Conservation (phyloP, 2,329 filamentous ascomycete species). For the Metarhizium sp. region DNA sequence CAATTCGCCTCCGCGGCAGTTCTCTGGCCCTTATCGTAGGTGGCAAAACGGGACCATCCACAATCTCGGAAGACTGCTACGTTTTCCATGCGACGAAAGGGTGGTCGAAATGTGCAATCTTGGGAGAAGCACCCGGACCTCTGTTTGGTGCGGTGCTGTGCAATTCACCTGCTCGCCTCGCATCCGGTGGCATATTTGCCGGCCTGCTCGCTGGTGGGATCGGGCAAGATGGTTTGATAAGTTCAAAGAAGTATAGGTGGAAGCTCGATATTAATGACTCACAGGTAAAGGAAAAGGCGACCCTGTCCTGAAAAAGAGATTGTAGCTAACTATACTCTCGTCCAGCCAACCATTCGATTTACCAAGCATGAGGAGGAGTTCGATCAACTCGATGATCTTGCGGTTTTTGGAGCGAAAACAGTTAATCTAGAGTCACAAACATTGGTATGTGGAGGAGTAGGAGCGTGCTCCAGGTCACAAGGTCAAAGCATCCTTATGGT, state of each 20-base stretch:
- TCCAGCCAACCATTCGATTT: conserved; percentile 19
- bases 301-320: not conserved
- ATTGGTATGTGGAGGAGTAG: conserved; percentile 24
- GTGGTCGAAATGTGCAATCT: conserved; percentile 34
- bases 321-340: not conserved
- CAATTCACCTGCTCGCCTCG: conserved; percentile 13
- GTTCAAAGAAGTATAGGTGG: conserved; percentile 59
- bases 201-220: conserved; percentile 71
- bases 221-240: conserved; percentile 50
- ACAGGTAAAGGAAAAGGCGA: not conserved
- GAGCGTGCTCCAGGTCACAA: conserved; percentile 15
- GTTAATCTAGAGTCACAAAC: conserved; percentile 12
- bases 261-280: conserved; percentile 9
- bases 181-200: conserved; percentile 23
- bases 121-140: conserved; percentile 22
- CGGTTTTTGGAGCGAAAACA: conserved; percentile 23
- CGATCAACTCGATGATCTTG: conserved; percentile 9
- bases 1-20: conserved; percentile 40
- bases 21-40: conserved; percentile 49
- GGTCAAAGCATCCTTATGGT: conserved; percentile 20
- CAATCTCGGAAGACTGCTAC: conserved; percentile 41
- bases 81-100: conserved; percentile 39
- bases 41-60: conserved; percentile 44
- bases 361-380: conserved; percentile 1
- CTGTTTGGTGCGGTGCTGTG: conserved; percentile 36